Evolutionary conservation across 306 rosid species (phyloP).

Genomic region (Astragalus glycyphyllos): DNA sequence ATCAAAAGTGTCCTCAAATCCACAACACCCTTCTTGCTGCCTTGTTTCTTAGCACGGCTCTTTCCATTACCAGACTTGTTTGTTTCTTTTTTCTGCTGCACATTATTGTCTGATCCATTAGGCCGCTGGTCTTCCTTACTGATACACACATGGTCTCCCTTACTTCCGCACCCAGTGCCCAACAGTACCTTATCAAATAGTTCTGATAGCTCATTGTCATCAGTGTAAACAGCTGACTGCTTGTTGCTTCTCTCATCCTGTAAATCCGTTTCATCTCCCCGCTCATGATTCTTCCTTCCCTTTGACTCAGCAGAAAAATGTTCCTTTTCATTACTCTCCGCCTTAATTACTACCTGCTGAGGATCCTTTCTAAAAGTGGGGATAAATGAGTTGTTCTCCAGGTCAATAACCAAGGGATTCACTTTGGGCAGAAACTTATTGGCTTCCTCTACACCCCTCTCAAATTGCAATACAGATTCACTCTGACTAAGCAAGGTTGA

Average conservation of each 20-base stretch:
- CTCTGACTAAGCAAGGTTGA: constrained; percentile 47
- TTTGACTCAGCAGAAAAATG: constrained; percentile 42
- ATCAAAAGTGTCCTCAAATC: constrained; percentile 69
- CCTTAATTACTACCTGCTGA: constrained; percentile 34
- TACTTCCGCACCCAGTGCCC: constrained; percentile 29
- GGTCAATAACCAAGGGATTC: constrained; percentile 47
- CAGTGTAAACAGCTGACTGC: constrained; percentile 50
- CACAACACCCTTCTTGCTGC: constrained; percentile 49
- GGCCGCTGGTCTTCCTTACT: constrained; percentile 31
- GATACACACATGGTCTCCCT: not conserved
- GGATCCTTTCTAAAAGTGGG: constrained; percentile 37
- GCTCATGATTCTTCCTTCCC: constrained; percentile 54
- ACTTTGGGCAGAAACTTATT: constrained; percentile 77
- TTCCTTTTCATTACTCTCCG: constrained; percentile 48
- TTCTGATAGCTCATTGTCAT: constrained; percentile 56
- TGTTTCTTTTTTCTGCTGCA: constrained; percentile 50
- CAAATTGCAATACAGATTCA: constrained; percentile 67
- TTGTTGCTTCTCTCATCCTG: constrained; percentile 60
- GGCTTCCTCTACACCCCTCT: constrained; percentile 84
- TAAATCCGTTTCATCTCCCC: constrained; percentile 40
- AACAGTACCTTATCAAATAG: constrained; percentile 59
- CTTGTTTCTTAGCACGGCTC: constrained; percentile 44
- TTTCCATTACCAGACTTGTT: constrained; percentile 48
- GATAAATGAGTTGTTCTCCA: constrained; percentile 39
- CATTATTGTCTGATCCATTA: constrained; percentile 15